Conservation (phyloP, 192 early-diverging fungal species). For the Coemansia reversa region DNA sequence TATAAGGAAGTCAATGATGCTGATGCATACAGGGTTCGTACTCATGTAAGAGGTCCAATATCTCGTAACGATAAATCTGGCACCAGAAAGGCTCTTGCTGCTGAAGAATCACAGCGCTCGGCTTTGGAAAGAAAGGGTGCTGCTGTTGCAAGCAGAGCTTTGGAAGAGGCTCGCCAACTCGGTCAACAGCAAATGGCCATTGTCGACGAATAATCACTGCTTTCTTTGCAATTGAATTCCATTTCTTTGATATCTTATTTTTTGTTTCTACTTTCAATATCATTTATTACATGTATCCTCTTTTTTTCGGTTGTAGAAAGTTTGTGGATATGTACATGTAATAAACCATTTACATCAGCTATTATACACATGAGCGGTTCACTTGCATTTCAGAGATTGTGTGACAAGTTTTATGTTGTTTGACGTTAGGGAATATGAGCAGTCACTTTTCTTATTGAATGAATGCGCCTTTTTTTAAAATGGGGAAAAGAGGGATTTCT, state of each 20-base stretch:
- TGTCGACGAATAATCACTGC: slow-evolving; percentile 11
- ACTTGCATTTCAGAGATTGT: too few species aligned
- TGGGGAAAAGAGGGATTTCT: too few species aligned
- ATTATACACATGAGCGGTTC: too few species aligned
- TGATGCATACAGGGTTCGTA: slow-evolving; percentile 17
- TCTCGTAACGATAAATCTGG: not conserved
- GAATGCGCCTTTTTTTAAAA: too few species aligned
- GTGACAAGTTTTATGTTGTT: too few species aligned
- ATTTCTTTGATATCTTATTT: slow-evolving; percentile 5
- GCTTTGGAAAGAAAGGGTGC: slow-evolving; percentile 20
- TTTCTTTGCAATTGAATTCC: slow-evolving; percentile 2
- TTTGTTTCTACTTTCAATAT: slow-evolving; percentile 9
- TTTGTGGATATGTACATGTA: too few species aligned
- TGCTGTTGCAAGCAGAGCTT: slow-evolving; percentile 11
- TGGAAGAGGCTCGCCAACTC: slow-evolving; percentile 27
- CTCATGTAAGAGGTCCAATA: slow-evolving; percentile 9
- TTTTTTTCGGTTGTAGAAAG: too few species aligned
- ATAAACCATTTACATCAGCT: too few species aligned
- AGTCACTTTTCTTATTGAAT: too few species aligned
- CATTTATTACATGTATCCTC: not conserved
- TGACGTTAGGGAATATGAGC: too few species aligned
- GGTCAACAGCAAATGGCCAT: slow-evolving; percentile 15
- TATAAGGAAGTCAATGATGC: slow-evolving; percentile 49
- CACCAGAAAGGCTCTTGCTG: not conserved
- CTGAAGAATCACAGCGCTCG: slow-evolving; percentile 4